Percentiles rank a stretch among this genome's conserved stretches.
These are phyloP conservation scores for Penicillium paneum DNA, from an alignment of 2,329 filamentous ascomycete genomes.

Conservation along the genomic window DNA sequence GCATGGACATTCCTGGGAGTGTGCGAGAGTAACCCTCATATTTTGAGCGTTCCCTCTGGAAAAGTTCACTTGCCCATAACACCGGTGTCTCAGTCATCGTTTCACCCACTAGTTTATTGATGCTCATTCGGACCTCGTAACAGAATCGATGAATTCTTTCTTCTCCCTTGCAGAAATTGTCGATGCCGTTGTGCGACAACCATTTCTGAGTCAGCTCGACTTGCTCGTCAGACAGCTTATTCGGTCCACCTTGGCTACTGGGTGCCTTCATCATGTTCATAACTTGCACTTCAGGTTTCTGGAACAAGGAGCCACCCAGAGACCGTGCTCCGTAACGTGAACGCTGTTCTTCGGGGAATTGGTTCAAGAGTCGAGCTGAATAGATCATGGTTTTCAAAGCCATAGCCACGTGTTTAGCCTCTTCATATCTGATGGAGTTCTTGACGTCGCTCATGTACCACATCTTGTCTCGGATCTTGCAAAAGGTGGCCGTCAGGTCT, in stretches of 20 bases:
- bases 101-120: constrained; percentile 80
- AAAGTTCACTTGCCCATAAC: constrained; percentile 88
- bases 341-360: constrained; percentile 31
- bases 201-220: constrained; percentile 79
- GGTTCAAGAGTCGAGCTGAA: constrained; percentile 40
- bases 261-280: constrained; percentile 81
- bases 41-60: constrained; percentile 61
- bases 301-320: constrained; percentile 59
- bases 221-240: constrained; percentile 95
- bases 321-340: constrained; percentile 47
- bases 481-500: constrained; percentile 68
- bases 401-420: constrained; percentile 78
- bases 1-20: constrained; percentile 44
- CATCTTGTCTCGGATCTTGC: constrained; percentile 88
- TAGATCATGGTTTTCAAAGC: constrained; percentile 86
- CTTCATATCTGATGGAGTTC: constrained; percentile 82
- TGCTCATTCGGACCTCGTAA: constrained; percentile 81
- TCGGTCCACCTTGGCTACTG: constrained; percentile 81
- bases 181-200: constrained; percentile 75
- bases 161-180: constrained; percentile 92
- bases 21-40: constrained; percentile 42
- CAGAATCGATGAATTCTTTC: constrained; percentile 93
- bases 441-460: constrained; percentile 96
- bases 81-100: constrained; percentile 81
- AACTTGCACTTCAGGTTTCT: constrained; percentile 78